Conservation (phyloP, 2,329 filamentous ascomycete species). For the Xylaria digitata region DNA sequence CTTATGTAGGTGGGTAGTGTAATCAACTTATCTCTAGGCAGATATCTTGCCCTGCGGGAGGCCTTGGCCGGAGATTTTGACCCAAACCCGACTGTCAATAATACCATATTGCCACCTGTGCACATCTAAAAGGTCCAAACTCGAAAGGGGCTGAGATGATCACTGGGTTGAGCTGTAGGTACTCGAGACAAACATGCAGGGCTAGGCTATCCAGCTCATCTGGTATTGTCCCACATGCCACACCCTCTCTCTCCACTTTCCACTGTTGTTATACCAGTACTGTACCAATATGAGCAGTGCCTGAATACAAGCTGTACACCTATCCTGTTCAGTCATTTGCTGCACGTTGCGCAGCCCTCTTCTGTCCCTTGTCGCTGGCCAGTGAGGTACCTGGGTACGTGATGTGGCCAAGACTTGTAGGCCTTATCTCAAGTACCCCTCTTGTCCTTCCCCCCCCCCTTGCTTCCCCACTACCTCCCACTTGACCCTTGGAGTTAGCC, state of each 20-base stretch:
- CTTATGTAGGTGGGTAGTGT: too few relatives aligned
- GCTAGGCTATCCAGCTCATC: constrained; percentile 35
- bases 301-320: constrained; percentile 12
- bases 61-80: not conserved
- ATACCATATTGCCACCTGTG: not conserved
- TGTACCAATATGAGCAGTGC: constrained; percentile 11
- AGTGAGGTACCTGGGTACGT: constrained; percentile 17
- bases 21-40: not conserved
- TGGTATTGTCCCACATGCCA: constrained; percentile 31
- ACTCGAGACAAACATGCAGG: constrained; percentile 26
- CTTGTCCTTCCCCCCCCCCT: not conserved
- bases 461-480: constrained; percentile 17
- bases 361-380: not conserved
- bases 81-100: constrained; percentile 1
- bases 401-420: constrained; percentile 1
- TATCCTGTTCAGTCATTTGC: constrained; percentile 26
- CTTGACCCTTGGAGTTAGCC: constrained; percentile 25
- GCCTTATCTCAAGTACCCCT: constrained; percentile 31
- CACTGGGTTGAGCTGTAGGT: constrained; percentile 29
- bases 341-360: constrained; percentile 30
- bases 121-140: constrained; percentile 4
- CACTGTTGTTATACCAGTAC: not conserved
- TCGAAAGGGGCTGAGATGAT: constrained; percentile 27
- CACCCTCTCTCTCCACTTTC: constrained; percentile 17
- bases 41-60: too few relatives aligned